Evolutionary conservation across 176 grass and related monocot genomes (phyloP).

Genomic region (Secale cereale): DNA sequence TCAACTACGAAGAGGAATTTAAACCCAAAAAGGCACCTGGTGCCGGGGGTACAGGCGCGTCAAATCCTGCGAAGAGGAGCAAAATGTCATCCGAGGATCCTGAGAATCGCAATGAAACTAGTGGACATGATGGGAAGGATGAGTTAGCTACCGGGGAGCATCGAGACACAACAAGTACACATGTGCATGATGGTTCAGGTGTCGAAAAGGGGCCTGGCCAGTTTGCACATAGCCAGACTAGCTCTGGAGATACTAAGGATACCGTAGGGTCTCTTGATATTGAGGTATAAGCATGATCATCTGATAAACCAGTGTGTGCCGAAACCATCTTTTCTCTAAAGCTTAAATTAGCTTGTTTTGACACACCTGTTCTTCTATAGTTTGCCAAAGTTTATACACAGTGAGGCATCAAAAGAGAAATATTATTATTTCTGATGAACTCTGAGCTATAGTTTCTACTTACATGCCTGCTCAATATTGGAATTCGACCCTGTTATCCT

Average conservation of each 20-base stretch:
- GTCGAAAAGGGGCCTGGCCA: slow-evolving; percentile 17
- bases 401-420: neutral
- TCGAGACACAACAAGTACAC: neutral
- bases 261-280: slow-evolving; percentile 14
- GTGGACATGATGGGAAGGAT: neutral
- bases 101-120: neutral
- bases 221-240: slow-evolving; percentile 23
- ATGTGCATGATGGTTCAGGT: slow-evolving; percentile 12
- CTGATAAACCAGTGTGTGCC: neutral
- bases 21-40: slow-evolving; percentile 17
- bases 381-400: neutral
- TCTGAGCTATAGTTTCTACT: neutral
- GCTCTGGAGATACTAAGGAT: slow-evolving; percentile 24
- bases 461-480: neutral
- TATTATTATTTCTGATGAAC: neutral
- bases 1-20: slow-evolving; percentile 53
- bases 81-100: slow-evolving; percentile 24
- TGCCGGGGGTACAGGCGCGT: neutral
- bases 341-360: neutral
- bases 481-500: neutral
- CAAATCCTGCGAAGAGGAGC: slow-evolving; percentile 31
- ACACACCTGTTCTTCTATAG: neutral
- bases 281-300: slow-evolving; percentile 32
- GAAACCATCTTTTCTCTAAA: neutral
- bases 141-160: slow-evolving; percentile 3